Conservation (phyloP, 2,329 filamentous ascomycete genomes). For the Alternaria atra region DNA sequence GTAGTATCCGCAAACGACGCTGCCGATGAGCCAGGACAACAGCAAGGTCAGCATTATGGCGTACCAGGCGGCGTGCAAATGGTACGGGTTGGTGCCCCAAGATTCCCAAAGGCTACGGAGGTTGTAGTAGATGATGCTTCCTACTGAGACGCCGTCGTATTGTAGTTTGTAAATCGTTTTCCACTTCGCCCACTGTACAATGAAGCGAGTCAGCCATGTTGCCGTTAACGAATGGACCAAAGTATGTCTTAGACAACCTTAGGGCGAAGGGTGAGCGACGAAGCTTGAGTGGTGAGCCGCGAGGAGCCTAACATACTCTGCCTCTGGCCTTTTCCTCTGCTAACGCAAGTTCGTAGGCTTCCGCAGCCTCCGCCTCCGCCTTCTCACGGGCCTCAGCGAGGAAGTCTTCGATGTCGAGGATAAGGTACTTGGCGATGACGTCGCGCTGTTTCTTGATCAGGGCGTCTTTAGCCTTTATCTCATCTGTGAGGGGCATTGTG, state of each 20-base stretch:
- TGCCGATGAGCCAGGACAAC: constrained; percentile 13
- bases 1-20: constrained; percentile 9
- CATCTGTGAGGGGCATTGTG: constrained; percentile 2
- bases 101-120: constrained; percentile 6
- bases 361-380: constrained; percentile 1
- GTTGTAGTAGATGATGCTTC: constrained; percentile 7
- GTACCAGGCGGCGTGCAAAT: constrained; percentile 13
- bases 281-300: background rate
- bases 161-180: constrained; percentile 2
- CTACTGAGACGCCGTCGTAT: constrained; percentile 11
- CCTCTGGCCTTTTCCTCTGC: constrained; percentile 5
- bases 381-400: constrained; percentile 1
- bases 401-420: constrained; percentile 12
- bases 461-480: constrained; percentile 1
- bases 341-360: background rate
- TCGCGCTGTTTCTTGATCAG: constrained; percentile 8
- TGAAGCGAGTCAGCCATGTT: background rate
- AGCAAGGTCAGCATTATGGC: constrained; percentile 12
- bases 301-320: constrained; percentile 1
- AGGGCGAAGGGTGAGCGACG: background rate
- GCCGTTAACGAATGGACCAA: background rate
- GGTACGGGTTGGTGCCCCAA: constrained; percentile 17
- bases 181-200: constrained; percentile 1
- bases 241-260: background rate
- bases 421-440: constrained; percentile 11